Evolutionary conservation across 345 rosid species (phyloP).

Genomic region (Citrus maxima): DNA sequence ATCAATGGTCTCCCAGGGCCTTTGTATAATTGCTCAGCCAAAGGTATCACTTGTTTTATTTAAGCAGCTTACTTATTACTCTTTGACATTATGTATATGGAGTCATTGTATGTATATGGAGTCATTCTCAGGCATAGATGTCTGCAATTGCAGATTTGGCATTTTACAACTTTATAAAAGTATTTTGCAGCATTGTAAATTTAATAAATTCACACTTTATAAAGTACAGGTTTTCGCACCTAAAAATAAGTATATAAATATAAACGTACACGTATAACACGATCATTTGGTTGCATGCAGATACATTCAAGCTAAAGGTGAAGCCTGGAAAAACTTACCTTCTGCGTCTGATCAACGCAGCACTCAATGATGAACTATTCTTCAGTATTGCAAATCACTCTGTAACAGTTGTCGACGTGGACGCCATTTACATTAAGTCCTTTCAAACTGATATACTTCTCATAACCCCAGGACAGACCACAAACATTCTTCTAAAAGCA

Average conservation of each 20-base stretch:
- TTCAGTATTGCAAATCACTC: slow-evolving; percentile 25
- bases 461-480: slow-evolving; percentile 18
- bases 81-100: too few species aligned
- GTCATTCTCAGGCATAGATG: too few species aligned
- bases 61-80: neutral
- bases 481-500: slow-evolving; percentile 7
- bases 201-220: too few species aligned
- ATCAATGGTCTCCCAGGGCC: slow-evolving; percentile 37
- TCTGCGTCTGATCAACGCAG: slow-evolving; percentile 28
- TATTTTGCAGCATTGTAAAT: too few species aligned
- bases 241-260: too few species aligned
- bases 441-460: slow-evolving; percentile 10
- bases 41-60: slow-evolving; percentile 11
- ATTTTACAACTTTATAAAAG: too few species aligned
- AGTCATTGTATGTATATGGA: too few species aligned
- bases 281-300: neutral
- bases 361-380: slow-evolving; percentile 31
- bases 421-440: slow-evolving; percentile 10
- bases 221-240: too few species aligned
- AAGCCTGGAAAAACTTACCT: slow-evolving; percentile 29
- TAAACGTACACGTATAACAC: neutral
- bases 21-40: slow-evolving; percentile 35
- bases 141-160: too few species aligned
- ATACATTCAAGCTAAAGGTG: slow-evolving; percentile 12
- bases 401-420: slow-evolving; percentile 15